These are phyloP conservation scores for Tribonema minus DNA, from an alignment of 108 stramenopile species.

Conservation along the genomic window DNA sequence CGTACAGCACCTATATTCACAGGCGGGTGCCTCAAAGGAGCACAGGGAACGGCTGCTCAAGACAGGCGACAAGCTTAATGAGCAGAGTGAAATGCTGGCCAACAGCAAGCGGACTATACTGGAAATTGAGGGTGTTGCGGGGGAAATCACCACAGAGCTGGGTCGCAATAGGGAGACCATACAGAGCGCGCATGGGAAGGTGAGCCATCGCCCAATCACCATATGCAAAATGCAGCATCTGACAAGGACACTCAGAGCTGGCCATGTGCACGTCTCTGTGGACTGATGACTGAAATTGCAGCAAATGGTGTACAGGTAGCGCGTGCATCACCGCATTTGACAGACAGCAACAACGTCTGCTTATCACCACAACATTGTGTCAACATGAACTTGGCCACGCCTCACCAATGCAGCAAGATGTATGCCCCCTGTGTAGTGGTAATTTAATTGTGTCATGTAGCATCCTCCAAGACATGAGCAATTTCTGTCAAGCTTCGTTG, in stretches of 20 bases:
- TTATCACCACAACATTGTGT: no score
- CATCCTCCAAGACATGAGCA: no score
- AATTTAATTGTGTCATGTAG: no score
- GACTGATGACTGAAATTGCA: not conserved
- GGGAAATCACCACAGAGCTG: slow-evolving; percentile 88
- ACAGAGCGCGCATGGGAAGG: slow-evolving; percentile 67
- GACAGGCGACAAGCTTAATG: slow-evolving; percentile 64
- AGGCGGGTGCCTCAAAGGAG: slow-evolving; percentile 30
- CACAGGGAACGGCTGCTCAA: slow-evolving; percentile 46
- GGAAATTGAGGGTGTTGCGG: slow-evolving; percentile 82
- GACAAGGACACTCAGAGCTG: not conserved
- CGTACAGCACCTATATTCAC: slow-evolving; percentile 18
- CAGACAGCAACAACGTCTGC: not conserved
- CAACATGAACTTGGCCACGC: no score
- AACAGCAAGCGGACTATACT: slow-evolving; percentile 81
- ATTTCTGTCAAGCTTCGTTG: no score
- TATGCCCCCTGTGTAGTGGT: no score
- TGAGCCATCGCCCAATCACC: not conserved
- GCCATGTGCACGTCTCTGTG: not conserved
- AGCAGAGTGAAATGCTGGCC: slow-evolving; percentile 78
- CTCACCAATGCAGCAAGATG: no score
- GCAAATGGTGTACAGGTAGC: not conserved
- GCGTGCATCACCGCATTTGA: not conserved
- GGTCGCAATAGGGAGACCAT: slow-evolving; percentile 84
- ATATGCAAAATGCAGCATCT: no score